These are phyloP conservation scores for Coemansia sp. DNA, from an alignment of 192 early-diverging fungal species.

Conservation along the genomic window DNA sequence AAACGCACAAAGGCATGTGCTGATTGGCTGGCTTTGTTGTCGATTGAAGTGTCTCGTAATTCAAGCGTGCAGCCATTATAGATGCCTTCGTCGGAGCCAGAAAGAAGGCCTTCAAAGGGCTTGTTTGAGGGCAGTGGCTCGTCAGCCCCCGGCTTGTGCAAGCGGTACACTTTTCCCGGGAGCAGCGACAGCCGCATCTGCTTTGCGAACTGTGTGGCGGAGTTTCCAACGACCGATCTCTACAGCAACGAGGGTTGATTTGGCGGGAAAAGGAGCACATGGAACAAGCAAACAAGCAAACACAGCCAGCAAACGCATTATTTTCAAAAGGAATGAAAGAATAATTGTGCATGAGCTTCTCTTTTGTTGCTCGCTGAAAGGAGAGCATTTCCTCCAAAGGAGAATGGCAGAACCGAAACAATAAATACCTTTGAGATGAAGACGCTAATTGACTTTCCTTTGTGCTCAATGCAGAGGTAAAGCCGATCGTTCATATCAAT, in stretches of 20 bases:
- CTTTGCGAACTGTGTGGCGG: constrained; percentile 32
- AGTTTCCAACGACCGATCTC: constrained; percentile 29
- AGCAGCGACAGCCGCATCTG: constrained; percentile 26
- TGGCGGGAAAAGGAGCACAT: background rate
- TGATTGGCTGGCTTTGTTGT: constrained; percentile 8
- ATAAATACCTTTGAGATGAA: constrained; percentile 31
- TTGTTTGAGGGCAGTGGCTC: constrained; percentile 27
- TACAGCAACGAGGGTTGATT: background rate
- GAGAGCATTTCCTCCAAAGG: background rate
- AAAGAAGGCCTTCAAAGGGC: constrained; percentile 17
- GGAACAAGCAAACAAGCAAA: too few species aligned
- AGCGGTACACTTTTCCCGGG: constrained; percentile 21
- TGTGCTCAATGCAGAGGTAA: constrained; percentile 26
- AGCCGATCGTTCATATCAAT: constrained; percentile 36
- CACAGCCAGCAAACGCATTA: background rate
- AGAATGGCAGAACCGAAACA: background rate
- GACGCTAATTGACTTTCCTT: constrained; percentile 19
- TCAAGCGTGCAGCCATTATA: constrained; percentile 45
- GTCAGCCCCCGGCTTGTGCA: constrained; percentile 8
- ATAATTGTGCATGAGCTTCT: background rate
- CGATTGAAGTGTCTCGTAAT: constrained; percentile 3
- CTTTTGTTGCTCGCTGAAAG: background rate
- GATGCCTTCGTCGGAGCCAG: background rate
- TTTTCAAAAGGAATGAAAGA: background rate
- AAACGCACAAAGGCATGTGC: background rate